Evolutionary conservation across 805 yeast genomes (phyloP), one percentile per base, ranked within the genome.

Genomic region (Blastobotrys muscicola): DNA sequence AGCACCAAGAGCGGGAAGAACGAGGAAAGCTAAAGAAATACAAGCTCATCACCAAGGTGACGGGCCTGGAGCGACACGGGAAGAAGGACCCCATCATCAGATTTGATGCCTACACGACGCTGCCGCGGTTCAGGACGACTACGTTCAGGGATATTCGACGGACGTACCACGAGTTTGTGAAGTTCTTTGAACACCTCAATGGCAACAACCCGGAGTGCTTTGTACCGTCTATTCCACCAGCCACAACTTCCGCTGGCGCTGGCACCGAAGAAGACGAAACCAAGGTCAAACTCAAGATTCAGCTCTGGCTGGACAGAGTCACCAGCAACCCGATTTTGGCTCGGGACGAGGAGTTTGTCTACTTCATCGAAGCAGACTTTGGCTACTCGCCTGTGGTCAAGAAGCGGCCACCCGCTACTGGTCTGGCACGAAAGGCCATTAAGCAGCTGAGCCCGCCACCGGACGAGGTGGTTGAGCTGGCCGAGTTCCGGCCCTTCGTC

Each of bases 371-470:
- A 55, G 76, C 82, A 50, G 92, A 84, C 57, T 80, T 77, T 52
- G 76, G 76, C 8, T 78, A 78, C 57, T 62, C 78, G 2, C 83
- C 81, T 12, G 74, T 76, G 32, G 80, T 78, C 50, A 73, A 76
- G 53, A 67, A 72, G 35, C 67, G 72, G 37, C 72, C 79, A 29
- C 79, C 80, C 39, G 94, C 96, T 1, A 78, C 94, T 11, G 98
- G 97, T 0, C 61, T 92, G 20, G 78, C 80, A 49, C 75, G 98
- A 41, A 85, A 84, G 61, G 87, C 97, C 1, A 71, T 92, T 56
- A 92, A 92, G 61, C 98, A 92, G 60, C 72, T 89, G 37, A 81
- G 84, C 35, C 85, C 94, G 1, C 98, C 98, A 0, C 85, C 81
- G 55, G 98, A 90, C 62, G 90, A 85, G 34, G 80, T 78, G 38